Conservation (phyloP, 495 filamentous ascomycete genomes). For the Aspergillus coremiiformis region DNA sequence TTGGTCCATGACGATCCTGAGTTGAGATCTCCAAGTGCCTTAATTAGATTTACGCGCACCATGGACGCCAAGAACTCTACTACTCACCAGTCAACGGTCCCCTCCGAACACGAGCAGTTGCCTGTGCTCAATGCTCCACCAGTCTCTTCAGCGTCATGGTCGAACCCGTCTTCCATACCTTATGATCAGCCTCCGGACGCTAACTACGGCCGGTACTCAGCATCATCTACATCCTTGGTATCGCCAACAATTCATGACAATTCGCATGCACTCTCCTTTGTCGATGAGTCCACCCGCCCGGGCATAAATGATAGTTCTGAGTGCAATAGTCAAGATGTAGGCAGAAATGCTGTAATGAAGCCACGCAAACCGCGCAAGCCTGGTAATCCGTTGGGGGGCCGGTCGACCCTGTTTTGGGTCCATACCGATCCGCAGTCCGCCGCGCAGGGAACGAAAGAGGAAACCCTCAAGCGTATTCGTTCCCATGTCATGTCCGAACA, state of each 20-base stretch:
- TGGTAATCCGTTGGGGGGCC: slow-evolving; percentile 27
- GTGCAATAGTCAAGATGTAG: slow-evolving; percentile 12
- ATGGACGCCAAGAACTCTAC: slow-evolving; percentile 31
- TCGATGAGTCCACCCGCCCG: not conserved
- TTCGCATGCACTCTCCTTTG: not conserved
- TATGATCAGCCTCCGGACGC: slow-evolving; percentile 4
- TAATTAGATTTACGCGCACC: slow-evolving; percentile 13
- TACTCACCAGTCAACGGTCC: slow-evolving; percentile 12
- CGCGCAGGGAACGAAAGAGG: slow-evolving; percentile 33
- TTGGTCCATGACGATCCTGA: slow-evolving; percentile 16
- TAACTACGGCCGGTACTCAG: not conserved
- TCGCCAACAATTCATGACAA: not conserved
- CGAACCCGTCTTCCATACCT: slow-evolving; percentile 5
- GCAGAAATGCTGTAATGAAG: slow-evolving; percentile 26
- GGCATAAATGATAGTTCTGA: not conserved
- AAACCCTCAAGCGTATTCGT: slow-evolving; percentile 43
- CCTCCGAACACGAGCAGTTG: slow-evolving; percentile 20
- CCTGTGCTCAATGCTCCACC: slow-evolving; percentile 23
- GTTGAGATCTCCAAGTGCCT: slow-evolving; percentile 15
- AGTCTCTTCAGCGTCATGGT: slow-evolving; percentile 9
- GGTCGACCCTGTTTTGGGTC: slow-evolving; percentile 43
- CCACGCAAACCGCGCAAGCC: slow-evolving; percentile 36
- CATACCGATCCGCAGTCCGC: slow-evolving; percentile 37
- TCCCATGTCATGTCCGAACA: slow-evolving; percentile 48
- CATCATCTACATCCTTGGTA: not conserved